Conservation (phyloP, 441 rosid genomes). For the Sinapis alba region DNA sequence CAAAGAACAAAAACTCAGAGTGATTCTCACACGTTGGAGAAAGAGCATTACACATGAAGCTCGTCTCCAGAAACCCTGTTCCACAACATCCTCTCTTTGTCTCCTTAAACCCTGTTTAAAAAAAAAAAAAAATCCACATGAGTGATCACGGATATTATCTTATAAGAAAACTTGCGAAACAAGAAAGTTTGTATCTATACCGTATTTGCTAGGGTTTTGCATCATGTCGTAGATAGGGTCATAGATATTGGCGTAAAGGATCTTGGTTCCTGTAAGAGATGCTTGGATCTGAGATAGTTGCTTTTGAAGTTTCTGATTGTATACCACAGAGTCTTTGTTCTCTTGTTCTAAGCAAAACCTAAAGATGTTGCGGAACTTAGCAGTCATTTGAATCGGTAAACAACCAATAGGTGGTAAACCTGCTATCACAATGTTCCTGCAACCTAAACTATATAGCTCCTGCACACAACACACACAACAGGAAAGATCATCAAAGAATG, state of each 20-base stretch:
- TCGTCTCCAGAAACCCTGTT: slow-evolving; percentile 37
- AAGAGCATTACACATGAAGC: slow-evolving; percentile 39
- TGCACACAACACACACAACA: not conserved
- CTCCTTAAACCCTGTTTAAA: slow-evolving; percentile 36
- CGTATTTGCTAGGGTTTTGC: slow-evolving; percentile 49
- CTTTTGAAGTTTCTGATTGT: slow-evolving; percentile 51
- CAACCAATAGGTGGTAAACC: slow-evolving; percentile 68
- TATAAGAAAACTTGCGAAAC: not conserved
- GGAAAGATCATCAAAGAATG: not conserved
- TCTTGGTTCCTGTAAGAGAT: slow-evolving; percentile 41
- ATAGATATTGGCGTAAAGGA: slow-evolving; percentile 46
- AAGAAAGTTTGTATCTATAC: slow-evolving; percentile 24
- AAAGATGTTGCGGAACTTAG: slow-evolving; percentile 6
- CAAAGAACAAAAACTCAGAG: slow-evolving; percentile 55
- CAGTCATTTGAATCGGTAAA: slow-evolving; percentile 55
- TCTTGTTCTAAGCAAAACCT: slow-evolving; percentile 46
- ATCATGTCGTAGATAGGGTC: slow-evolving; percentile 48
- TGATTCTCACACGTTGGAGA: slow-evolving; percentile 42
- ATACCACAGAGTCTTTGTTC: slow-evolving; percentile 51
- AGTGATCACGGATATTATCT: not conserved
- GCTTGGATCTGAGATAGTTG: slow-evolving; percentile 42
- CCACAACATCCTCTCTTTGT: slow-evolving; percentile 49
- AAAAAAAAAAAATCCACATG: not conserved
- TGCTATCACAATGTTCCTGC: slow-evolving; percentile 42
- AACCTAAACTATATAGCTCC: slow-evolving; percentile 49